A percentile compares a stretch with the other conserved stretches of the same genome.
These are phyloP conservation scores for Tulasnella sp. DNA, from an alignment of 768 basidiomycete genomes.

Conservation along the genomic window DNA sequence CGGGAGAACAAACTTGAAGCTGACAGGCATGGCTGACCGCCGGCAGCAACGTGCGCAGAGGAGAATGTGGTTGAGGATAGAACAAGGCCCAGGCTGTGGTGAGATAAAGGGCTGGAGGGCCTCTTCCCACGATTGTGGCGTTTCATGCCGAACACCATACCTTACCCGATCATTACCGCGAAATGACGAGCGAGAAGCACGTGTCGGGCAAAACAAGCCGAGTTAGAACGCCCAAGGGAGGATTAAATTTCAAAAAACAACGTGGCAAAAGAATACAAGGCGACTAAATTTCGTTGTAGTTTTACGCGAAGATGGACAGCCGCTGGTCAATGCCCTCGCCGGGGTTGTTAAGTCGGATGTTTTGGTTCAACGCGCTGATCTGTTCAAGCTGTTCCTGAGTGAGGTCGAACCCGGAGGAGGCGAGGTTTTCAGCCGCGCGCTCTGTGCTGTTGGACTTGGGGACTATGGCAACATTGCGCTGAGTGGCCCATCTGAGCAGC, in stretches of 20 bases:
- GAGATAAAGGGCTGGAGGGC: background rate
- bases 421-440: slow-evolving; percentile 53
- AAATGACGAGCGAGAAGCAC: background rate
- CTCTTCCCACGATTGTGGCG: slow-evolving; percentile 40
- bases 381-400: slow-evolving; percentile 52
- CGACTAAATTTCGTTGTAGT: slow-evolving; percentile 24
- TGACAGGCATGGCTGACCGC: background rate
- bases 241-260: background rate
- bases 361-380: slow-evolving; percentile 58
- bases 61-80: slow-evolving; percentile 41
- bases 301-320: slow-evolving; percentile 66
- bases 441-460: slow-evolving; percentile 58
- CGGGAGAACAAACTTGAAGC: slow-evolving; percentile 60
- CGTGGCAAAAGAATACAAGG: slow-evolving; percentile 22
- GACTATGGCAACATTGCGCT: slow-evolving; percentile 67
- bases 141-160: slow-evolving; percentile 32
- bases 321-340: slow-evolving; percentile 55
- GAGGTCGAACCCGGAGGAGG: slow-evolving; percentile 48
- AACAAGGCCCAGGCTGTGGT: slow-evolving; percentile 12
- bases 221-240: background rate
- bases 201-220: background rate
- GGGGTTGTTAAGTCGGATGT: slow-evolving; percentile 68
- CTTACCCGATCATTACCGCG: background rate
- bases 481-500: slow-evolving; percentile 73
- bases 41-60: slow-evolving; percentile 38